Evolutionary conservation across 1,284 basidiomycete genomes (phyloP), one percentile per base, ranked within the genome.

Genomic region (Naganishia albida): DNA sequence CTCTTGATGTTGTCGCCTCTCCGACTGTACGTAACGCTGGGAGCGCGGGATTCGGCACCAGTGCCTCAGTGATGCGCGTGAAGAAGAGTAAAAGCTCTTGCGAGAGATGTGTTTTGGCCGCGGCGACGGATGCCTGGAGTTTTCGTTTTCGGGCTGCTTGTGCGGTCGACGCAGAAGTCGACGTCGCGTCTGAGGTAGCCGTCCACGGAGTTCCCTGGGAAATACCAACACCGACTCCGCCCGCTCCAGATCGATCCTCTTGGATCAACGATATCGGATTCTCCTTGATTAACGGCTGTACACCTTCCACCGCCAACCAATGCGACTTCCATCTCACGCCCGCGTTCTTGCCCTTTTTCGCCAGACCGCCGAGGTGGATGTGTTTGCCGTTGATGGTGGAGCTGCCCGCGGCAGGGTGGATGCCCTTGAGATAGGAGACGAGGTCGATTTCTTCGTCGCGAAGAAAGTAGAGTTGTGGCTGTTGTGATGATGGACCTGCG

Each of bases 361-460:
- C 56, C 8, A 40, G n/a, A 26, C 39, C 57, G 38, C 57, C 57
- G 7, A 50, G 46, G 7, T 23, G 46, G 28, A 63, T 53, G 40
- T 43, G 42, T 20, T 52, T 52, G 10, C 60, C 50, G 25, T 43
- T 30, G 15, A 63, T 13, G 38, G 57, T 50, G 20, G 57, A 50
- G 57, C 57, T 60, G 8, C 38, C 57, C 15, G 44, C 52, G 20
- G 59, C 51, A 0, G 60, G 65, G 23, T 66, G 65, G 38, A 90
- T 46, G 28, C 89, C 52, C 59, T 88, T 85, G 38, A 95, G 80
- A 8, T 93, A 87, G 56, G 87, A 89, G 74, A 94, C 91, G 74
- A 99, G 93, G 79, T 99, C 95, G 66, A 99, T 90, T 79, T 99
- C 95, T 72, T 98, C 93, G 74, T 99, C 95, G 70, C 96, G 91